Evolutionary conservation across 495 filamentous ascomycete genomes (phyloP), one percentile per base, ranked within the genome.

Genomic region (Aspergillus baeticus): DNA sequence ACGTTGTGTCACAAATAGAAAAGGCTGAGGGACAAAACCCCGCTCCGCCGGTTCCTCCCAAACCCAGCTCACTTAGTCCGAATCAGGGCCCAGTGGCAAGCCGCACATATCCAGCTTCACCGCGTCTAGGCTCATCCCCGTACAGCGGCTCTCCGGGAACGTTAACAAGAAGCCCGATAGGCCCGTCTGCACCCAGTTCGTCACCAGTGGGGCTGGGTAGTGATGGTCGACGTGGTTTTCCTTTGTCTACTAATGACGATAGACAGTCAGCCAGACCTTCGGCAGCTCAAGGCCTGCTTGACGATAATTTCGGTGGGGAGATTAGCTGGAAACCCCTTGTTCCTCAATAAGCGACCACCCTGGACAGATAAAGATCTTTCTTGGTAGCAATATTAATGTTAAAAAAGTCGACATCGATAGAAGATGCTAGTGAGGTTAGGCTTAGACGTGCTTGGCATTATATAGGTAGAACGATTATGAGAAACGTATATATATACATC

Each of bases 251-350:
- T 3, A 18, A 29, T 10, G 36, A 31, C 20, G 35, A 5, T 1
- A 41, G 14, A 23, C 17, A 34, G 11, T 45, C 26, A 31, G 11
- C 1, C 39, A 38, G n/a, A 22, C 7, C 15, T 39, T 50, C 43
- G 29, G 34, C 38, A 6, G 18, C 5, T 26, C 37, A 41, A 10
- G 67, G 68, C 59, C 61, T 75, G 13, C 60, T 75, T 17, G 61
- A 61, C 23, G 65, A 66, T 47, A 43, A 45, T 15, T 39, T 45
- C 22, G 59, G 48, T 43, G 70, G 68, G 5, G 43, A 57, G 0
- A 60, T 74, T 22, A 65, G 39, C 34, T 76, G 73, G 73, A 70
- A 69, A 38, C 67, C 71, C 10, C 69, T 76, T 48, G 42, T 67
- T 51, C 69, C 65, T 22, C 57, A 63, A 47, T 62, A 52, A 57